Evolutionary conservation across 495 filamentous ascomycete genomes (phyloP).

Genomic region (Talaromyces nanjingensis): DNA sequence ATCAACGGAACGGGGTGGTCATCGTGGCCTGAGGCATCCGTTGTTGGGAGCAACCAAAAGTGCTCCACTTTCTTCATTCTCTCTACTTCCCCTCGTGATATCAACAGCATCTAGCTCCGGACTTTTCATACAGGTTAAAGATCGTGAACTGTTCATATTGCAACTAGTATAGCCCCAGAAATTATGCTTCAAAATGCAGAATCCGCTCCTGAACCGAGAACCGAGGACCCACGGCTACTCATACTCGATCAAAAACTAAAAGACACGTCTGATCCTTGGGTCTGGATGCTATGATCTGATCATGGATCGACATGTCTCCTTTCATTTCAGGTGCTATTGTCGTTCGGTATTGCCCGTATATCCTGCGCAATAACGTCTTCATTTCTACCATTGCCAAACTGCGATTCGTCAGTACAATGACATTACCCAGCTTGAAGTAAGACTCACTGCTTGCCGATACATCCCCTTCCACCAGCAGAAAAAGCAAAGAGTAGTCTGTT

Average conservation of each 20-base stretch:
- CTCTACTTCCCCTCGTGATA: background rate
- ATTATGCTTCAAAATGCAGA: background rate
- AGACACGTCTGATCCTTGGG: constrained; percentile 49
- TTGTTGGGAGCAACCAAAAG: background rate
- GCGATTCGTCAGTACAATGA: background rate
- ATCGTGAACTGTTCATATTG: background rate
- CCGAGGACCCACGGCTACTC: background rate
- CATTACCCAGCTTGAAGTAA: background rate
- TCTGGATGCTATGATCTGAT: constrained; percentile 54
- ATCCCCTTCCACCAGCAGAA: constrained; percentile 32
- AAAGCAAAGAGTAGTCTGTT: constrained; percentile 43
- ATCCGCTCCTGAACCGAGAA: background rate
- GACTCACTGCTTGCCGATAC: constrained; percentile 42
- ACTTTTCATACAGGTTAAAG: too few species aligned
- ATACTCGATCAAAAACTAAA: constrained; percentile 23
- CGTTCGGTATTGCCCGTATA: constrained; percentile 52
- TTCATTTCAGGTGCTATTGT: constrained; percentile 44
- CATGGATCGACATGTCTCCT: constrained; percentile 45
- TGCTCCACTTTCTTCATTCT: background rate
- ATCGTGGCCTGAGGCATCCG: background rate
- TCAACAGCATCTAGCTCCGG: too few species aligned
- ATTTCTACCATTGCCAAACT: constrained; percentile 62
- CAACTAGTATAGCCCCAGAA: background rate
- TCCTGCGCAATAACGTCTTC: constrained; percentile 50
- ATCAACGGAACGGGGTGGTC: background rate